Evolutionary conservation across 2,329 filamentous ascomycete species (phyloP), one percentile per base, ranked within the genome.

Genomic region (Pyrenochaeta sp.): DNA sequence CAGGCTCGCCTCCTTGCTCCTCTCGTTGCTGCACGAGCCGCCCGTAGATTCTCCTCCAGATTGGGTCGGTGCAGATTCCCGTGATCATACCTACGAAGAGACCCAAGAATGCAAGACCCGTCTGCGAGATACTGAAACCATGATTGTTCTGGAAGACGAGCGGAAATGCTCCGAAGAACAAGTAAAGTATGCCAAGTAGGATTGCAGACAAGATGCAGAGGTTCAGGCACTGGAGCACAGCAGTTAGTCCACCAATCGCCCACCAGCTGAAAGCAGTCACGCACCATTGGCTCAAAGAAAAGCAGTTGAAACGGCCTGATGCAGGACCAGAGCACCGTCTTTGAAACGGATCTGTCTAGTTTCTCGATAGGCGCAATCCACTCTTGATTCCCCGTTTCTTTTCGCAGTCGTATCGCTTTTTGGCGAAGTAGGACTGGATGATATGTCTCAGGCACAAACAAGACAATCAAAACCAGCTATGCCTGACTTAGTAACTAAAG

Each of bases 131-230:
- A 39, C 83, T 84, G 74, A 96, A 91, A 14, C 82, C 84, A 67
- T 95, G 87, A 32, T 88, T 85, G 30, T 79, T 81, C 18, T 78
- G 69, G 63, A 96, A 96, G 11, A 96, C 85, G 30, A 95, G 75
- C 4, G 87, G 82, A 61, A 96, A 96, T 0, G 91, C 90, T 14
- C 90, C 90, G 67, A 96, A 95, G 76, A 95, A 96, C 26, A 96
- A 82, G 66, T 96, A 96, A 2, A 96, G 74, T 30, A 96, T 87
- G 4, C 91, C 92, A 6, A 96, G 78, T n/a, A 96, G 76, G 40
- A 96, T 83, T 26, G 90, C 90, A 1, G 89, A 89, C 58, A 92
- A 88, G 15, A 94, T 73, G 70, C 90, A 94, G 18, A 96, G 83
- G 55, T 85, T 84, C 44, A 94, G 76, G 47, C 86, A 89, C 69